phyloP scores from a whole-genome alignment of 106 monocot species.

The Dendrobium nobile region DNA sequence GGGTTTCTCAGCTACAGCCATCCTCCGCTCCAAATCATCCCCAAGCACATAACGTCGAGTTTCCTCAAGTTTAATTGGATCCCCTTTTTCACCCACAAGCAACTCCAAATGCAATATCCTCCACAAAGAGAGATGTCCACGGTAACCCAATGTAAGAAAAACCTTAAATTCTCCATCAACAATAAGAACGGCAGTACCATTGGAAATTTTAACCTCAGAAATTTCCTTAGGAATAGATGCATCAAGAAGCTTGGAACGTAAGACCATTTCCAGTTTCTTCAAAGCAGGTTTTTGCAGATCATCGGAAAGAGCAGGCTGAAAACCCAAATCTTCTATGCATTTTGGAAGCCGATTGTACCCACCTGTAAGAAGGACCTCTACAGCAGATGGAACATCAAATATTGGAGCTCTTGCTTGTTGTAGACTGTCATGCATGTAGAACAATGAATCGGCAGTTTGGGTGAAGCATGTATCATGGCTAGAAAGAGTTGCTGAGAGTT shows the following conservation, averaged over 20 bases:
- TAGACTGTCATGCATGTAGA: slow-evolving; percentile 80
- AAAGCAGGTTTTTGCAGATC: slow-evolving; percentile 69
- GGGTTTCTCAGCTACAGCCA: slow-evolving; percentile 87
- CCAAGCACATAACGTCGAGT: slow-evolving; percentile 74
- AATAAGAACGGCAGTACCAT: slow-evolving; percentile 62
- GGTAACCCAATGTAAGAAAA: slow-evolving; percentile 85
- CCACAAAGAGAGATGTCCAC: slow-evolving; percentile 85
- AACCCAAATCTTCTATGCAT: slow-evolving; percentile 82
- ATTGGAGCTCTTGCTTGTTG: slow-evolving; percentile 95
- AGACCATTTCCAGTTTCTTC: slow-evolving; percentile 63
- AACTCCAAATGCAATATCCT: slow-evolving; percentile 88
- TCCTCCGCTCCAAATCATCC: slow-evolving; percentile 93
- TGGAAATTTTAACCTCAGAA: slow-evolving; percentile 55
- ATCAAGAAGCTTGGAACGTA: slow-evolving; percentile 83
- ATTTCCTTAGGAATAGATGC: slow-evolving; percentile 71
- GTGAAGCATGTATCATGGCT: slow-evolving; percentile 97
- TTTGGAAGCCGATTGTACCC: slow-evolving; percentile 70
- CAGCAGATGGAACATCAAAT: slow-evolving; percentile 95
- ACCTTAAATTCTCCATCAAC: slow-evolving; percentile 94
- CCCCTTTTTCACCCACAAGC: slow-evolving; percentile 84
- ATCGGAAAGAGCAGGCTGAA: slow-evolving; percentile 44
- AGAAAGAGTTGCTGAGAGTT: slow-evolving; percentile 84
- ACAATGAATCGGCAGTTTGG: slow-evolving; percentile 94
- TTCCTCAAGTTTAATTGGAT: slow-evolving; percentile 81
- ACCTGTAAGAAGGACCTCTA: slow-evolving; percentile 83